phyloP scores from a whole-genome alignment of 768 basidiomycete species.

The Lactifluus subvellereus region DNA sequence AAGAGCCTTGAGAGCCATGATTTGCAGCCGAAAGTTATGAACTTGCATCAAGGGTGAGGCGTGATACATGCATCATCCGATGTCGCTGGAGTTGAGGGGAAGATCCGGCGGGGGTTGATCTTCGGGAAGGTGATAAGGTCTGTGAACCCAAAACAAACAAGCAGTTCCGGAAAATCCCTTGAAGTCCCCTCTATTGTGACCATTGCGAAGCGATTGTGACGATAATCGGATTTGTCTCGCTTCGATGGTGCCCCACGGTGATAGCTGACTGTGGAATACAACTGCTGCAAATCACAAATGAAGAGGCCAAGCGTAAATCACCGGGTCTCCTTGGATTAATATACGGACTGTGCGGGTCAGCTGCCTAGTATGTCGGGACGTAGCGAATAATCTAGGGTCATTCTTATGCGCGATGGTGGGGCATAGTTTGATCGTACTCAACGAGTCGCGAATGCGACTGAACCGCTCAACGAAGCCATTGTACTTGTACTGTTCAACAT shows the following conservation, averaged over 20 bases:
- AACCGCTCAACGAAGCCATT: conserved; percentile 17
- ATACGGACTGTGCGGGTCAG: neutral
- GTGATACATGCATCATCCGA: too few species aligned
- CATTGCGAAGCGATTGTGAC: neutral
- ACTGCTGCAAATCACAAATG: neutral
- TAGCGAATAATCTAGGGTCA: conserved; percentile 1
- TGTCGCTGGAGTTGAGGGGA: too few species aligned
- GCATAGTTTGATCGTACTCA: conserved; percentile 5
- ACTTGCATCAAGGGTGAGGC: too few species aligned
- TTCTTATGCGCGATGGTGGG: conserved; percentile 4
- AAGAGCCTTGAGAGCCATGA: too few species aligned
- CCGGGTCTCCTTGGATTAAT: neutral
- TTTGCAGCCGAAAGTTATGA: too few species aligned
- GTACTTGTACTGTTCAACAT: conserved; percentile 12
- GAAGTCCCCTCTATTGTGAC: too few species aligned
- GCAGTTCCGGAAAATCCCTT: too few species aligned
- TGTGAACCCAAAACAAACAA: too few species aligned
- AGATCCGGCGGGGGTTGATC: too few species aligned
- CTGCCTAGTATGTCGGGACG: conserved; percentile 1
- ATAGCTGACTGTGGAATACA: neutral
- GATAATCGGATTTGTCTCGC: neutral
- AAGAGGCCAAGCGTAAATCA: neutral
- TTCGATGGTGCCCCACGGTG: neutral
- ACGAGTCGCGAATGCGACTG: neutral
- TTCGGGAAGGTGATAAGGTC: too few species aligned